Evolutionary conservation across 768 basidiomycete genomes (phyloP), one percentile per base, ranked within the genome.

Genomic region (Pleurotus giganteus): DNA sequence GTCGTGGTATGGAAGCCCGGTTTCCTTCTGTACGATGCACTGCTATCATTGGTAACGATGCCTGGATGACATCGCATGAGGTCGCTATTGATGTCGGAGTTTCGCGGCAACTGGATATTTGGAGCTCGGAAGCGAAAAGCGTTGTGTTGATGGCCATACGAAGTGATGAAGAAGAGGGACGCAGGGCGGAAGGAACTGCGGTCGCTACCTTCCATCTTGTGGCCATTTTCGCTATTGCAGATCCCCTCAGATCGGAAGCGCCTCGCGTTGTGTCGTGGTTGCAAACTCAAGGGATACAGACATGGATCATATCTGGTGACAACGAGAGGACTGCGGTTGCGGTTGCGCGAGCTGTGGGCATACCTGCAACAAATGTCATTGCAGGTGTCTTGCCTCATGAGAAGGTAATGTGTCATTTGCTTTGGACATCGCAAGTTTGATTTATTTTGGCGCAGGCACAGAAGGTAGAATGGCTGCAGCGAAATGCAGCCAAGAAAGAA

Each of bases 271-370:
- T 94, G 31, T 63, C 71, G n/a, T 62, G 65, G 37, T 72, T 92
- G 32, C 79, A 76, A 27, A 66, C 71, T 2, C 72, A 74, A 36
- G 81, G 82, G 0, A 78, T 91, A 31, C 74, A 71, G 21, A 82
- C 85, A 0, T 91, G 85, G 82, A 91, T 94, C 81, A 81, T 93
- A 23, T 88, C 89, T 12, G 93, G 93, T 2, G 92, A 94, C 63
- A 77, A 80, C 54, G 65, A 62, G 1, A 66, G 65, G 2, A 92
- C 92, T 0, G 90, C 90, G 0, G 71, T 71, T 45, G 87, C 90
- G 13, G 85, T 94, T 21, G 91, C 88, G 0, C 69, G 67, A 54
- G 71, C 69, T 54, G 82, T 90, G 1, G 89, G 89, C 3, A 88
- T 94, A 51, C 76, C 83, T 0, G 67, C 73, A 34, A 71, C 71